Evolutionary conservation across 2,329 filamentous ascomycete species (phyloP), one percentile per base, ranked within the genome.

Genomic region (Orbilia oligospora): DNA sequence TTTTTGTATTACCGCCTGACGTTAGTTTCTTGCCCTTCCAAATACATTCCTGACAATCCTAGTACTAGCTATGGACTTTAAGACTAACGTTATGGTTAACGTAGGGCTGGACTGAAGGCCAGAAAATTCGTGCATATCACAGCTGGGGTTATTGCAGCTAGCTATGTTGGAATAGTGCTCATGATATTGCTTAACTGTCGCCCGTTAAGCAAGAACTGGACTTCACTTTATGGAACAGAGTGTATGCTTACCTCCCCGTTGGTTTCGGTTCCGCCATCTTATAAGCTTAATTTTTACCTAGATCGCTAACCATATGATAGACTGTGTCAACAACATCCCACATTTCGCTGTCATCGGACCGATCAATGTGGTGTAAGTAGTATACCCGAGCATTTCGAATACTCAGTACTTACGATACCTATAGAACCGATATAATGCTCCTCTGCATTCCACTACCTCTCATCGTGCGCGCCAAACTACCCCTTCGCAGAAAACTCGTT

Each of bases 121-220:
- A 75, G 76, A n/a, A 71, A 66, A 48, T 46, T 73, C 5, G 76
- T 79, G n/a, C 70, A 73, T 22, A 36, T 73, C 27, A 79, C 76
- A 2, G 76, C 64, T 18, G 64, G 51, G 0, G 64, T 73, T 16
- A 64, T 78, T 61, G 10, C 66, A 18, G 38, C 41, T 3, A 79
- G 55, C 27, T 79, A 79, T 44, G n/a, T 79, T 20, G 71, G 46
- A 10, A 6, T 79, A 33, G 22, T 79, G 9, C 22, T 69, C 0
- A 66, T 79, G 65, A 75, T 79, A 56, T 53, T 79, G n/a, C 56
- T 79, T 3, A 79, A 79, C n/a, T 79, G 76, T 53, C 71, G 65
- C 5, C 76, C 76, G 8, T 9, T 75, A 20, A 75, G 65, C n/a
- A 79, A 79, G 24, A 79, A 79, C 49, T 79, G 76, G 76, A 79